A percentile compares a stretch with the other conserved stretches of the same genome.
phyloP scores from a whole-genome alignment of 257 asterid genomes.

The Perilla frutescens region DNA sequence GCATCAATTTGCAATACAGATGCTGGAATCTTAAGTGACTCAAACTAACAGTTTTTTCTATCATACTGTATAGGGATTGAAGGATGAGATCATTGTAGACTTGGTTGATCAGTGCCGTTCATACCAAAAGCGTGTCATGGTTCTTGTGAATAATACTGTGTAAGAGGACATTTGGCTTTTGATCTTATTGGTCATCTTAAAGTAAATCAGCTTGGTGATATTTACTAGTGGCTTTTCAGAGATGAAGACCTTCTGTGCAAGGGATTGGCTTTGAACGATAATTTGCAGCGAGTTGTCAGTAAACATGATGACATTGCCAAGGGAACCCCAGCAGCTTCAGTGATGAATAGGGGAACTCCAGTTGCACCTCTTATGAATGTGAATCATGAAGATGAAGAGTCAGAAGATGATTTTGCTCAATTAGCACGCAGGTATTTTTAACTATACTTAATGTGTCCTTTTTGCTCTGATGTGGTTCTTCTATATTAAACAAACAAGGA shows the following conservation, averaged over 20 bases:
- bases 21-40: not conserved
- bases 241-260: constrained; percentile 82
- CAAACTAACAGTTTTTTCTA: constrained; percentile 2
- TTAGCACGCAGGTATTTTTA: constrained; percentile 74
- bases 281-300: constrained; percentile 76
- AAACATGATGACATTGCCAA: constrained; percentile 73
- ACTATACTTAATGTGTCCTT: constrained; percentile 1
- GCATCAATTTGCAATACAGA: too few relatives aligned
- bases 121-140: constrained; percentile 86
- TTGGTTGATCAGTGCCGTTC: constrained; percentile 92
- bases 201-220: constrained; percentile 18
- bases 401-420: constrained; percentile 86
- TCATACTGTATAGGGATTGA: constrained; percentile 60
- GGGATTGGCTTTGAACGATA: constrained; percentile 86
- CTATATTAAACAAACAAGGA: not conserved
- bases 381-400: constrained; percentile 88
- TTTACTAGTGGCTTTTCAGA: constrained; percentile 45
- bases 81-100: constrained; percentile 89
- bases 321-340: constrained; percentile 54
- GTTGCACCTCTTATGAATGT: constrained; percentile 81
- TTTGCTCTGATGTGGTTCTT: not conserved
- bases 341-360: constrained; percentile 47
- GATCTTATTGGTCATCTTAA: constrained; percentile 12
- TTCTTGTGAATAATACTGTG: constrained; percentile 88
- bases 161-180: constrained; percentile 47